Conservation (phyloP, 2,329 filamentous ascomycete species). For the Hymenoscyphus repandus region DNA sequence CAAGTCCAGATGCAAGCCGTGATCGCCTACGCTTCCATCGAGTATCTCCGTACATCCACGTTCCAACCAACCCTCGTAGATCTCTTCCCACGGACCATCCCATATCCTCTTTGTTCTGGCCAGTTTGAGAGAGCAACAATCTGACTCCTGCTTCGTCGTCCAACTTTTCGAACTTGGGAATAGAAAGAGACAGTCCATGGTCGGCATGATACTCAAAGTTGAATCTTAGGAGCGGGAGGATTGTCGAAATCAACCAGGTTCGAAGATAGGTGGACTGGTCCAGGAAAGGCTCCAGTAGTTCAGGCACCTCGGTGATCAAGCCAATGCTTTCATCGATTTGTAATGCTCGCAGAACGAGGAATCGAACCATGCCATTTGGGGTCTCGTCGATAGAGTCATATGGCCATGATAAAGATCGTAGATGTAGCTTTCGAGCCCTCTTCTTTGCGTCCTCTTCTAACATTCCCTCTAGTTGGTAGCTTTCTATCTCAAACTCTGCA, state of each 20-base stretch:
- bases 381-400: constrained; percentile 43
- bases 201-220: constrained; percentile 64
- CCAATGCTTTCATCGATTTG: constrained; percentile 68
- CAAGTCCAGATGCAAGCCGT: constrained; percentile 15
- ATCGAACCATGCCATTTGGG: constrained; percentile 53
- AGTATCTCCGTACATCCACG: constrained; percentile 65
- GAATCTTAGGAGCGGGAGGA: constrained; percentile 64
- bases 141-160: constrained; percentile 54
- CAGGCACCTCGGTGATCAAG: constrained; percentile 61
- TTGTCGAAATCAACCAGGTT: constrained; percentile 62
- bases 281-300: constrained; percentile 65
- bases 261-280: constrained; percentile 54
- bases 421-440: constrained; percentile 56
- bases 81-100: constrained; percentile 50
- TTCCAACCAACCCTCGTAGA: constrained; percentile 61
- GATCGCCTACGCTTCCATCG: constrained; percentile 48
- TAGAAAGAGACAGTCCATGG: constrained; percentile 39
- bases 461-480: constrained; percentile 49
- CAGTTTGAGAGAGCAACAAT: constrained; percentile 55
- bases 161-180: constrained; percentile 59
- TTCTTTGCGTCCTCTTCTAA: constrained; percentile 60
- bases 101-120: constrained; percentile 32
- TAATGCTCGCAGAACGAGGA: constrained; percentile 63
- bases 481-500: constrained; percentile 44
- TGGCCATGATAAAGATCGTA: constrained; percentile 52